Base-by-base conservation (phyloP, 768 basidiomycete species). In the Auricularia sp. region DNA sequence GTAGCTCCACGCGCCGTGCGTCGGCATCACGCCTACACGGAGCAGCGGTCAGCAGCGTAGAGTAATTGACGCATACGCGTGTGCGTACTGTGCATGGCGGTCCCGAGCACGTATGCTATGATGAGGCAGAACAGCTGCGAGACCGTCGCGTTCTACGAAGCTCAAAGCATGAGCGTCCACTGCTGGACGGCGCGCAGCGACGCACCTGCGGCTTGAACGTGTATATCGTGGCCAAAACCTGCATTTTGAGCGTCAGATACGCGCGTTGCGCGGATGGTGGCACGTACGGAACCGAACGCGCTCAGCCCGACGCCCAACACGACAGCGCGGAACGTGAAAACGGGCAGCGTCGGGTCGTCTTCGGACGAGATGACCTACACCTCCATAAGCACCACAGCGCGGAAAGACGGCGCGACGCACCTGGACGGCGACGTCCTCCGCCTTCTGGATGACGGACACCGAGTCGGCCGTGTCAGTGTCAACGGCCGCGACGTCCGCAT, bases 111-210 rank as follows among this genome's bases (percentile, higher is more conserved):
- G 68, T 84, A 83, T 1, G 83, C 81, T 66, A 84, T 82, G 66
- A 84, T 81, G 34, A 83, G 73, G 65, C 78, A 80, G 73, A 84
- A 84, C 2, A 84, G 73, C 64, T 83, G 80, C 5, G 82, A 83
- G 1, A 84, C 83, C 0, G 75, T 73, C 2, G 83, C 82, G 69
- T 80, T 81, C 75, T 83, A 75, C 14, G 73, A 74, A 71, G 76
- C 74, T 3, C 11, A 1, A 1, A 44, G 43, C 43, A 18, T 44
- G 11, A 44, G 43, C 43, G 43, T 42, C 34, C n/a, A 29, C 43
- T 6, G 6, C 3, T 21, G 47, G 1, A 60, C 16, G 4, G 34
- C 54, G 11, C n/a, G 3, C 43, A 21, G 56, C 42, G 33, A 36
- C 63, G 11, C 60, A 72, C 72, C 72, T 74, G 74, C 10, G 74